Percentiles rank a stretch among this genome's conserved stretches.
Conservation (phyloP, 2,329 filamentous ascomycete genomes). For the Pseudogymnoascus sp. region DNA sequence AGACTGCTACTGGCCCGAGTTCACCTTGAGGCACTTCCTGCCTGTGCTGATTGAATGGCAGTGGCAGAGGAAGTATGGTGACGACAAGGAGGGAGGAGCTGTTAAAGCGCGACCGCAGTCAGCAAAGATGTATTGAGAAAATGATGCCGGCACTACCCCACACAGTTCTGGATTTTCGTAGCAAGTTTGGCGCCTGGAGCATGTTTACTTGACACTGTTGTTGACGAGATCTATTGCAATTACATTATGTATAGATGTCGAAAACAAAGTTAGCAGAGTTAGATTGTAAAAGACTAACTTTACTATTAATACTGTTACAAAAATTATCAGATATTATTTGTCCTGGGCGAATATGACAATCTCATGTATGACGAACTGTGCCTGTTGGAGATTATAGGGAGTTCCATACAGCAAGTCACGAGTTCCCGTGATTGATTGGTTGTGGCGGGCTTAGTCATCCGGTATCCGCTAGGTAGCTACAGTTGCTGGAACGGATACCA, state of each 20-base stretch:
- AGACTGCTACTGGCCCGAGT: conserved; percentile 90
- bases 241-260: neutral
- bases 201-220: neutral
- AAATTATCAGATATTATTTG: neutral
- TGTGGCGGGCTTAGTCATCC: conserved; percentile 8
- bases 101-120: conserved; percentile 8
- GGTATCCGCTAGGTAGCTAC: conserved; percentile 7
- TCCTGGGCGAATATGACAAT: neutral
- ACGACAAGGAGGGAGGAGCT: conserved; percentile 20
- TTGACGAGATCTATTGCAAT: neutral
- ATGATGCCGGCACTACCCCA: neutral
- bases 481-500: conserved; percentile 7
- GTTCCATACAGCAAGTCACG: neutral
- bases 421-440: conserved; percentile 4
- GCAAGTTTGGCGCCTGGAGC: conserved; percentile 5
- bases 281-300: neutral
- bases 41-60: conserved; percentile 91
- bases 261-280: neutral
- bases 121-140: conserved; percentile 4
- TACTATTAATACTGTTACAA: neutral
- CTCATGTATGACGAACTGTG: neutral
- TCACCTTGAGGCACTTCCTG: conserved; percentile 87
- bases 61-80: conserved; percentile 40
- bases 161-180: conserved; percentile 3
- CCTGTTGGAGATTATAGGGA: neutral